A percentile compares a stretch with the other conserved stretches of the same genome.
These are phyloP conservation scores for Rhynchosporium graminicola DNA, from an alignment of 2,329 filamentous ascomycete species.

Conservation along the genomic window DNA sequence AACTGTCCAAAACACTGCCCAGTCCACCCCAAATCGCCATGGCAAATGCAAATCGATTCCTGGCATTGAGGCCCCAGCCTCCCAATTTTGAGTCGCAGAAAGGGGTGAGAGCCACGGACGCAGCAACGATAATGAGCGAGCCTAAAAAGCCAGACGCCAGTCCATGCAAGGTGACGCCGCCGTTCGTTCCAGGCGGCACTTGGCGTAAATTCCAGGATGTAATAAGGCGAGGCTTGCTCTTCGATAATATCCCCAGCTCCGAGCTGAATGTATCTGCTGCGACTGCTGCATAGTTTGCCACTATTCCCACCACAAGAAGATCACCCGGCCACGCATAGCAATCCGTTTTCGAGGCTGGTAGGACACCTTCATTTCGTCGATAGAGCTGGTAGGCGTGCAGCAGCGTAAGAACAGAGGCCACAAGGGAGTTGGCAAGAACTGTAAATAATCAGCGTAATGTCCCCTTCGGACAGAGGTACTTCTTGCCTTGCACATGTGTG, in stretches of 20 bases:
- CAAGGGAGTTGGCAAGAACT: slow-evolving; percentile 83
- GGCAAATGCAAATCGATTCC: slow-evolving; percentile 49
- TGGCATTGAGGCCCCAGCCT: slow-evolving; percentile 57
- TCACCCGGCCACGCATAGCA: slow-evolving; percentile 65
- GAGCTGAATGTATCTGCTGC: slow-evolving; percentile 93
- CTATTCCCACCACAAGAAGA: slow-evolving; percentile 63
- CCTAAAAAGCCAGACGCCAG: slow-evolving; percentile 73
- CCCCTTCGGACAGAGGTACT: not conserved
- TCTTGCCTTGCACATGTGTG: slow-evolving; percentile 73
- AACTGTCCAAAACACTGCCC: slow-evolving; percentile 83
- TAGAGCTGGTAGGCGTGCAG: slow-evolving; percentile 62
- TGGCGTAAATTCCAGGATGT: slow-evolving; percentile 74
- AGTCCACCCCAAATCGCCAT: slow-evolving; percentile 72
- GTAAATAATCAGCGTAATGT: slow-evolving; percentile 22
- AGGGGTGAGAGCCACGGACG: slow-evolving; percentile 67
- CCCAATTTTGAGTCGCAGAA: slow-evolving; percentile 52
- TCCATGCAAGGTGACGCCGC: slow-evolving; percentile 79
- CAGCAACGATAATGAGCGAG: slow-evolving; percentile 65
- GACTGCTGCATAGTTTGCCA: slow-evolving; percentile 86
- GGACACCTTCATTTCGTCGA: slow-evolving; percentile 43
- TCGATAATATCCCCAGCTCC: slow-evolving; percentile 88
- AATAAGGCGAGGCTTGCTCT: slow-evolving; percentile 75
- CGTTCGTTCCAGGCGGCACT: slow-evolving; percentile 91
- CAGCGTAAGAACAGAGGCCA: slow-evolving; percentile 66
- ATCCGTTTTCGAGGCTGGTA: slow-evolving; percentile 27